Conservation (phyloP, 73 alveolate genomes). For the Stentor roeselii region DNA sequence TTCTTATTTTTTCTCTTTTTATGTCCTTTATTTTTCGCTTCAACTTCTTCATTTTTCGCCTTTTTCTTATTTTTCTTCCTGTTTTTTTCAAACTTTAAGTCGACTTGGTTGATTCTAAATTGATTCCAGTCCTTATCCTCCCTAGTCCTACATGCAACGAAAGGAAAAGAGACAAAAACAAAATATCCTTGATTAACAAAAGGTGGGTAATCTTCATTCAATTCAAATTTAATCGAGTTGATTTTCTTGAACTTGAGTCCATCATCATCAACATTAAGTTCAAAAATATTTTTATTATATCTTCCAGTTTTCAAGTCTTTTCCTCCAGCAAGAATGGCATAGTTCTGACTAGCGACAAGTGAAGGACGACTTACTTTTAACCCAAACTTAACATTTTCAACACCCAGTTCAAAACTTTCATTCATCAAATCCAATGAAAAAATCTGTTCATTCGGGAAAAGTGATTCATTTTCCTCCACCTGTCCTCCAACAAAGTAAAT, state of each 20-base stretch:
- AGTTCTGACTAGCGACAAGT: neutral
- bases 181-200: neutral
- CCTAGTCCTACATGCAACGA: neutral
- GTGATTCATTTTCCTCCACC: neutral
- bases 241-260: neutral
- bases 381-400: neutral
- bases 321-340: neutral
- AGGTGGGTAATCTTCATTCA: neutral
- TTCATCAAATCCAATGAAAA: neutral
- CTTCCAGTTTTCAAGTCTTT: neutral
- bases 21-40: neutral
- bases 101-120: too few species aligned
- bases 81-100: too few species aligned
- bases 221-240: neutral
- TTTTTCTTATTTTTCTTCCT: neutral
- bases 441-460: neutral
- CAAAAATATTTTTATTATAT: too few species aligned
- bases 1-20: too few species aligned
- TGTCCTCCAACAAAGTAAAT: slow-evolving; percentile 3
- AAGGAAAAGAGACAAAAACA: neutral
- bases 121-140: neutral
- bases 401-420: neutral
- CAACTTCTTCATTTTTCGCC: neutral
- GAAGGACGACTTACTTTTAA: neutral
- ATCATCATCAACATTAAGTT: neutral